phyloP scores from a whole-genome alignment of 202 grass and related monocot species.

The Dendrocalamus latiflorus region DNA sequence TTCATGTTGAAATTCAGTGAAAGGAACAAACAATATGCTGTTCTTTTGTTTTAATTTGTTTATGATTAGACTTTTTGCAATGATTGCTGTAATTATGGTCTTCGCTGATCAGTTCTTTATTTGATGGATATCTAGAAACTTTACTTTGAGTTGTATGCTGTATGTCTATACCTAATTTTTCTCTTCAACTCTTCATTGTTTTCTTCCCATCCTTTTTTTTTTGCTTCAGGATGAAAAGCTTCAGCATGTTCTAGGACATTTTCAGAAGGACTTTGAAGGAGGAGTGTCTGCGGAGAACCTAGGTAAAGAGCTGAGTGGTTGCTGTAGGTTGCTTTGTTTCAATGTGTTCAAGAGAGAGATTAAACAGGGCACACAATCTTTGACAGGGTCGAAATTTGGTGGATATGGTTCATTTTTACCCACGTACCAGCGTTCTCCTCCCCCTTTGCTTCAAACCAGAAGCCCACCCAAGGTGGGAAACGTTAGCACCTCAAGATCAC shows the following conservation, averaged over 20 bases:
- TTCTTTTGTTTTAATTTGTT: too few species aligned
- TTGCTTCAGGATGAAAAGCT: conserved; percentile 80
- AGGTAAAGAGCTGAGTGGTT: conserved; percentile 45
- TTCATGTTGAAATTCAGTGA: neutral
- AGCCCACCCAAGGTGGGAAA: too few species aligned
- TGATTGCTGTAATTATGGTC: neutral
- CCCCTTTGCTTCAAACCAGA: conserved; percentile 45
- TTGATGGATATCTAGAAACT: neutral
- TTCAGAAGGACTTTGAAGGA: conserved; percentile 73
- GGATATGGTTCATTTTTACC: conserved; percentile 90
- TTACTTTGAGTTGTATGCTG: neutral
- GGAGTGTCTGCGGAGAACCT: conserved; percentile 64
- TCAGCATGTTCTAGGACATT: conserved; percentile 60
- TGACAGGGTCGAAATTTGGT: conserved; percentile 78
- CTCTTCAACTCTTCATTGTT: neutral
- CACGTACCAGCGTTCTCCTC: conserved; percentile 57
- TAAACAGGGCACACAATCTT: conserved; percentile 23
- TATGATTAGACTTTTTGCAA: neutral
- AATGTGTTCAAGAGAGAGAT: neutral
- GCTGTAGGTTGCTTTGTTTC: neutral
- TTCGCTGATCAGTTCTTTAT: neutral
- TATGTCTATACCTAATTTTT: neutral
- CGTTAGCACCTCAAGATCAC: too few species aligned
- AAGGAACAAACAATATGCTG: neutral
- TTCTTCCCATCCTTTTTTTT: neutral